Percentiles rank a stretch among this genome's conserved stretches.
These are phyloP conservation scores for Oenanthe sinensis DNA, from an alignment of 129 eudicot genomes.

Conservation along the genomic window DNA sequence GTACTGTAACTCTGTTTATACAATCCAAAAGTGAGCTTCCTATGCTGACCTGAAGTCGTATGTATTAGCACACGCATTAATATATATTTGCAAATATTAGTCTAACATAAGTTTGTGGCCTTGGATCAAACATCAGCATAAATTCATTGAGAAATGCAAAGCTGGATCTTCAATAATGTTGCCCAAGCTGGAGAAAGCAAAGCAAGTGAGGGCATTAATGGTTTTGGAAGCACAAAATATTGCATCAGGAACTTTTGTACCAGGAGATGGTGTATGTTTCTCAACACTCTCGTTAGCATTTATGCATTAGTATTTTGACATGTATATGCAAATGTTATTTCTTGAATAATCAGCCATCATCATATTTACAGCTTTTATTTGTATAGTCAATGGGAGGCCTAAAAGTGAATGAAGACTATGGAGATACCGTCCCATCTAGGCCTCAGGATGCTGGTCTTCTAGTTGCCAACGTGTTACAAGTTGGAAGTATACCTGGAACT, in stretches of 20 bases:
- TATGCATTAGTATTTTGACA: not conserved
- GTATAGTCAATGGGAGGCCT: slow-evolving; percentile 39
- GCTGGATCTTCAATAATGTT: slow-evolving; percentile 72
- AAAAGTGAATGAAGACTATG: slow-evolving; percentile 47
- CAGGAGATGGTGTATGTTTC: slow-evolving; percentile 51
- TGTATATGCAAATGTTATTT: not conserved
- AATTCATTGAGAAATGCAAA: slow-evolving; percentile 91
- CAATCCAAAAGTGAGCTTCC: not conserved
- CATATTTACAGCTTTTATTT: slow-evolving; percentile 7
- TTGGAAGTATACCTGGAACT: slow-evolving; percentile 21
- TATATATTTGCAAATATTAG: not conserved
- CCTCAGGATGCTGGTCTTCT: slow-evolving; percentile 32
- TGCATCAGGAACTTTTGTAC: slow-evolving; percentile 41
- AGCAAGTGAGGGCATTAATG: slow-evolving; percentile 60
- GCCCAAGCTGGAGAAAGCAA: slow-evolving; percentile 86
- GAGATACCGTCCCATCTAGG: slow-evolving; percentile 80
- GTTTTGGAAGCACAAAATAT: slow-evolving; percentile 59
- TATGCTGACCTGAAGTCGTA: slow-evolving; percentile 2
- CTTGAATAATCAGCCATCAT: not conserved
- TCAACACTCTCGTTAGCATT: not conserved
- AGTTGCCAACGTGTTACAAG: slow-evolving; percentile 23
- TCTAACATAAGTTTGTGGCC: slow-evolving; percentile 1
- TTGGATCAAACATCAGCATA: slow-evolving; percentile 50
- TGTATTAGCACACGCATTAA: not conserved
- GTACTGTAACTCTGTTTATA: not conserved